These are phyloP conservation scores for Noccaea caerulescens DNA, from an alignment of 345 rosid genomes.

Conservation along the genomic window DNA sequence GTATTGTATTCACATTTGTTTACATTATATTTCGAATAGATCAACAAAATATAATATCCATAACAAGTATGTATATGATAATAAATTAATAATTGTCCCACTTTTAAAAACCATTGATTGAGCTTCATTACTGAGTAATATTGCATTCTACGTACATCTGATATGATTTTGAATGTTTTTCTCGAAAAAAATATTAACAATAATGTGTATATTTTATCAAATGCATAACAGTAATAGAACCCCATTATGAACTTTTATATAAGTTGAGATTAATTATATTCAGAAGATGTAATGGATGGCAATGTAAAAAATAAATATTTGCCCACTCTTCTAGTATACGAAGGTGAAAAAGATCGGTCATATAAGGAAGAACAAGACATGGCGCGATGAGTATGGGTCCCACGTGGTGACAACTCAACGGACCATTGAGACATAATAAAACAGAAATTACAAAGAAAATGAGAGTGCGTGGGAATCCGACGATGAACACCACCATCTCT, in stretches of 20 bases:
- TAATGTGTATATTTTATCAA: not conserved
- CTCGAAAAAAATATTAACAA: not conserved
- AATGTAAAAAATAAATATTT: not conserved
- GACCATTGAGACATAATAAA: conserved; percentile 32
- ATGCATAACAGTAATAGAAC: not conserved
- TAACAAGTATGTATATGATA: not conserved
- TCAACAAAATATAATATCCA: not conserved
- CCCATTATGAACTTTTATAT: not conserved
- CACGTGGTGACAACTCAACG: conserved; percentile 36
- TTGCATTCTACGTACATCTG: not conserved
- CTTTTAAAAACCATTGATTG: conserved; percentile 1
- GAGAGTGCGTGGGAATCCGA: conserved; percentile 39
- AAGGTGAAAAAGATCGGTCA: conserved; percentile 28
- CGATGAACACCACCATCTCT: conserved; percentile 18
- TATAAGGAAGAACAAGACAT: conserved; percentile 29
- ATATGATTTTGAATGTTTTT: not conserved
- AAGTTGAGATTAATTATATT: not conserved
- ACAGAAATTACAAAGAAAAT: conserved; percentile 17
- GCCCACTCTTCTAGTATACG: conserved; percentile 20
- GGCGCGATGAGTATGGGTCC: conserved; percentile 29
- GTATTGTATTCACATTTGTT: not conserved
- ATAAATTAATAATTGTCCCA: not conserved
- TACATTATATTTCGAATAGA: not conserved
- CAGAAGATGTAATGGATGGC: not conserved
- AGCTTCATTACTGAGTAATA: not conserved